phyloP scores from a whole-genome alignment of 2,329 filamentous ascomycete genomes.

The Mycogone perniciosa region DNA sequence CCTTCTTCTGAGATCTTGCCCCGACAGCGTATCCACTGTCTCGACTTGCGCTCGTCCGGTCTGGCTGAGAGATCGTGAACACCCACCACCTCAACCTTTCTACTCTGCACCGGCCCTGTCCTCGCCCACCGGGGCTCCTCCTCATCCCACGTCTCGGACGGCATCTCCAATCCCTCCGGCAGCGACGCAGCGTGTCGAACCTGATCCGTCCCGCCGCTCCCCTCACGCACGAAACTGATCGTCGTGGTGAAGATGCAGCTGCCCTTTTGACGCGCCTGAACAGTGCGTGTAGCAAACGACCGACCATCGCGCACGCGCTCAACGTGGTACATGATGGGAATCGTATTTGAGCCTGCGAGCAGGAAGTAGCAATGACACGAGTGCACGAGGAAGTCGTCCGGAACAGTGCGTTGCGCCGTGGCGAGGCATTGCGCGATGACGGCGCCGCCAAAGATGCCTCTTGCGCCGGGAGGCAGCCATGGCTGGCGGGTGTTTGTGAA shows the following conservation, averaged over 20 bases:
- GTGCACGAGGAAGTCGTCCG: slow-evolving; percentile 73
- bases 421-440: slow-evolving; percentile 89
- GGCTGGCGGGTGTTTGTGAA: slow-evolving; percentile 90
- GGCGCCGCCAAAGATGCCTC: slow-evolving; percentile 88
- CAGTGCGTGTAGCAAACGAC: slow-evolving; percentile 85
- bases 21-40: slow-evolving; percentile 68
- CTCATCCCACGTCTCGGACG: slow-evolving; percentile 34
- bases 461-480: slow-evolving; percentile 87
- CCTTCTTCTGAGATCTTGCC: slow-evolving; percentile 68
- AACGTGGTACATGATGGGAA: slow-evolving; percentile 91
- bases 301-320: slow-evolving; percentile 87
- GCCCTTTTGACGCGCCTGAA: slow-evolving; percentile 88
- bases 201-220: slow-evolving; percentile 41
- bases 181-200: slow-evolving; percentile 61
- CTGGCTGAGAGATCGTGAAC: slow-evolving; percentile 29
- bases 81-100: slow-evolving; percentile 34
- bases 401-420: slow-evolving; percentile 83
- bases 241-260: slow-evolving; percentile 93
- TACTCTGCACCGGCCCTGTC: slow-evolving; percentile 44
- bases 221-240: slow-evolving; percentile 73
- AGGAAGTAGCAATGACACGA: slow-evolving; percentile 99
- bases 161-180: slow-evolving; percentile 38
- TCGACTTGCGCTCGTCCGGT: slow-evolving; percentile 60
- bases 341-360: slow-evolving; percentile 74
- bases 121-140: slow-evolving; percentile 45